Evolutionary conservation across 2,329 filamentous ascomycete species (phyloP), one percentile per base, ranked within the genome.

Genomic region (Oidium heveae): DNA sequence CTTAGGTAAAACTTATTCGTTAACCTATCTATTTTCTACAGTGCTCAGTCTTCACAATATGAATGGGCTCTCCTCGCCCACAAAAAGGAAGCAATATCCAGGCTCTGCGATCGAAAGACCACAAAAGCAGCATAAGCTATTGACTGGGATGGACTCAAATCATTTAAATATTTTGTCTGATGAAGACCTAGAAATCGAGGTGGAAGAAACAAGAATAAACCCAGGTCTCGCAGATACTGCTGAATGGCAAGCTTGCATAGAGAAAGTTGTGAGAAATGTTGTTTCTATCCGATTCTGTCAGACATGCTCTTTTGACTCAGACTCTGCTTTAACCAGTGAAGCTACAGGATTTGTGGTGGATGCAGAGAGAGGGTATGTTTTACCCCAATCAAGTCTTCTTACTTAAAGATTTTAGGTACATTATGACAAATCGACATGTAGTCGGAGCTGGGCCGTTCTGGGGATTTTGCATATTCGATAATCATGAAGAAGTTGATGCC

Each of bases 261-360:
- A 95, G 68, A 82, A 80, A 58, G 91, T 98, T 2, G 88, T 98
- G 54, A 81, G 83, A 66, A 94, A 88, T 61, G 91, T 96, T 18
- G 91, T 98, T 52, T 94, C 89, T n/a, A 96, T 98, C 63, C 84
- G 94, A 61, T 98, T 98, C 71, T 96, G 89, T 67, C 87, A 95
- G 73, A 95, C 91, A 0, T 94, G 86, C 67, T 88, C 89, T 24
- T 98, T 98, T 67, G 91, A 98, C 67, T 96, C 91, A n/a, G 91
- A 98, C 62, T 73, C 86, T 32, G 91, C 91, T 7, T 75, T 94
- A 67, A 86, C 86, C 18, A 95, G 87, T 63, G 91, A 98, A 70
- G 91, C 91, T 3, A 98, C 91, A 0, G 91, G 91, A 8, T 98
- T 98, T 65, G 88, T 98, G 16, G 91, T 98, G 24, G 91, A 98